These are phyloP conservation scores for Asterionellopsis glacialis DNA, from an alignment of 108 stramenopile species.

Conservation along the genomic window DNA sequence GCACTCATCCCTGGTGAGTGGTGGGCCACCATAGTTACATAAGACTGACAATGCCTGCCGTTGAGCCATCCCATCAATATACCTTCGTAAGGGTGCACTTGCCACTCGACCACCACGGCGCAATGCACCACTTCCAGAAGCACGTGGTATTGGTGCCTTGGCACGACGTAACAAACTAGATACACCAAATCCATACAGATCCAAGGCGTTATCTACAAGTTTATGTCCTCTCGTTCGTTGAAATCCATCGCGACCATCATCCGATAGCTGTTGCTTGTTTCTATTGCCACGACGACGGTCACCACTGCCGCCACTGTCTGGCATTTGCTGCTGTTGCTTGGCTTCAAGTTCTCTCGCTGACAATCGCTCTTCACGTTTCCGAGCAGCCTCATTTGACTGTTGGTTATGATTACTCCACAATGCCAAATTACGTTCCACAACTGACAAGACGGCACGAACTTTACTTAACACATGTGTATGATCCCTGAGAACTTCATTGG, in stretches of 20 bases:
- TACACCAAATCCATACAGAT: constrained; percentile 57
- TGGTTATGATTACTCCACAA: constrained; percentile 46
- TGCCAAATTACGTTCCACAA: constrained; percentile 49
- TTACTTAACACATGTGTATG: constrained; percentile 21
- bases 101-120: constrained; percentile 56
- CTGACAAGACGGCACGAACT: constrained; percentile 38
- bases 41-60: constrained; percentile 67
- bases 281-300: constrained; percentile 13
- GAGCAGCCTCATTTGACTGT: constrained; percentile 40
- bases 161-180: constrained; percentile 32
- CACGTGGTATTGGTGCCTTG: constrained; percentile 53
- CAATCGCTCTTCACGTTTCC: constrained; percentile 59
- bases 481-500: neutral
- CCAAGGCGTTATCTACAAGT: constrained; percentile 69
- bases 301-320: neutral
- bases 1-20: constrained; percentile 56
- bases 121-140: constrained; percentile 43
- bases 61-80: constrained; percentile 78
- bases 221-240: constrained; percentile 67
- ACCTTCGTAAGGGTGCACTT: constrained; percentile 78
- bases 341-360: constrained; percentile 43
- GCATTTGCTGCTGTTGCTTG: constrained; percentile 12
- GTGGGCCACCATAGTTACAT: constrained; percentile 57
- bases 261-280: constrained; percentile 4
- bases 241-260: constrained; percentile 51